A percentile compares a stretch with the other conserved stretches of the same genome.
Conservation (phyloP, 768 basidiomycete genomes). For the Dentipellis sp. region DNA sequence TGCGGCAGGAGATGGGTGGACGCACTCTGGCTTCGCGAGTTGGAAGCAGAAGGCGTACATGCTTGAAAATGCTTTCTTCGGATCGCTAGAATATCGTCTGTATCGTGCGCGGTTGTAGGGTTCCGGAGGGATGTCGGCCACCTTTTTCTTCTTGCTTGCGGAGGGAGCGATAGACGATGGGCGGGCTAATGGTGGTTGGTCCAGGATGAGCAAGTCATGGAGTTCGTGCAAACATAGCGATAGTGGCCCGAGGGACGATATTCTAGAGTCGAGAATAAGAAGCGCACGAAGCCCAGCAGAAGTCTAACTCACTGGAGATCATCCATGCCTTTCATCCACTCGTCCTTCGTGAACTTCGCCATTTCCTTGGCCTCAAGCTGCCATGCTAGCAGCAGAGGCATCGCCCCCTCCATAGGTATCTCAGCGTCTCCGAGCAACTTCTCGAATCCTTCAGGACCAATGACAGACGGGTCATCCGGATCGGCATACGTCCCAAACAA, state of each 20-base stretch:
- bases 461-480: constrained; percentile 41
- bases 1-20: constrained; percentile 9
- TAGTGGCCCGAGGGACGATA: constrained; percentile 41
- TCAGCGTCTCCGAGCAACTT: constrained; percentile 58
- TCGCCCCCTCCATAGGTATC: constrained; percentile 65
- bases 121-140: constrained; percentile 27
- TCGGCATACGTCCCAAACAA: constrained; percentile 57
- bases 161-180: constrained; percentile 17
- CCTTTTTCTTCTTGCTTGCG: constrained; percentile 23
- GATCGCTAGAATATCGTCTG: constrained; percentile 37
- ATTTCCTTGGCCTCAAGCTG: constrained; percentile 62
- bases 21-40: constrained; percentile 66
- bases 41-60: constrained; percentile 66
- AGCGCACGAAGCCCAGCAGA: constrained; percentile 1
- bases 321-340: constrained; percentile 57
- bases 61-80: constrained; percentile 45
- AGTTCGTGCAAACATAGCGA: constrained; percentile 48
- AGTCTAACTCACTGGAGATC: constrained; percentile 32
- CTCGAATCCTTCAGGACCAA: constrained; percentile 69
- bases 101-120: constrained; percentile 50
- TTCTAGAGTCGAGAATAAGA: constrained; percentile 23
- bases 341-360: constrained; percentile 58
- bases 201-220: constrained; percentile 47
- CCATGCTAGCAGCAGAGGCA: constrained; percentile 72
- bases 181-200: constrained; percentile 27